These are phyloP conservation scores for Yamadazyma laniorum DNA, from an alignment of 805 yeast genomes.

Conservation along the genomic window DNA sequence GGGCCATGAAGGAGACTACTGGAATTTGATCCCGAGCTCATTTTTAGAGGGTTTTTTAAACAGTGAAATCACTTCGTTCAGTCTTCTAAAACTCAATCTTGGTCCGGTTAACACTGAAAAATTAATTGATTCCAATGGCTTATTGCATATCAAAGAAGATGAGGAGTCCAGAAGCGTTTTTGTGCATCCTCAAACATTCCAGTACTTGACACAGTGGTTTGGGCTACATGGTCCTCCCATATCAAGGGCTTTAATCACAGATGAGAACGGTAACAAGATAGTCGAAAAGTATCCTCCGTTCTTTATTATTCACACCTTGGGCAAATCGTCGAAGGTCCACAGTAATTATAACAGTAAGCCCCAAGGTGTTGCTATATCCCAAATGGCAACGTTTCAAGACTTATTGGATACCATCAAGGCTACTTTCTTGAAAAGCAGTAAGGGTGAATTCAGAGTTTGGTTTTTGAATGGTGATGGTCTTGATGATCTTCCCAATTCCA, in stretches of 20 bases:
- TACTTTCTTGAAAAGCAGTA: conserved; percentile 19
- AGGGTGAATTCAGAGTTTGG: conserved; percentile 33
- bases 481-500: conserved; percentile 21
- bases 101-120: conserved; percentile 49
- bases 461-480: conserved; percentile 27
- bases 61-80: conserved; percentile 24
- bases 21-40: conserved; percentile 46
- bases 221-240: conserved; percentile 44
- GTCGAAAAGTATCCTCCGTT: conserved; percentile 38
- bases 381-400: conserved; percentile 33
- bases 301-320: conserved; percentile 33
- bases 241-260: conserved; percentile 26
- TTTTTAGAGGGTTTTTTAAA: conserved; percentile 45
- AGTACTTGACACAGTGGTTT: conserved; percentile 50
- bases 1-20: conserved; percentile 44
- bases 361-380: conserved; percentile 24
- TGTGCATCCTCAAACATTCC: conserved; percentile 46
- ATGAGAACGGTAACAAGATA: conserved; percentile 24
- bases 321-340: conserved; percentile 7
- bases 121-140: conserved; percentile 46
- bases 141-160: conserved; percentile 30
- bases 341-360: conserved; percentile 7
- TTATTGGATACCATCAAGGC: conserved; percentile 27
- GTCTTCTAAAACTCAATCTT: conserved; percentile 27
- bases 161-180: conserved; percentile 17